Evolutionary conservation across 2,329 filamentous ascomycete genomes (phyloP).

Genomic region (Pseudopyrenochaeta lycopersici): DNA sequence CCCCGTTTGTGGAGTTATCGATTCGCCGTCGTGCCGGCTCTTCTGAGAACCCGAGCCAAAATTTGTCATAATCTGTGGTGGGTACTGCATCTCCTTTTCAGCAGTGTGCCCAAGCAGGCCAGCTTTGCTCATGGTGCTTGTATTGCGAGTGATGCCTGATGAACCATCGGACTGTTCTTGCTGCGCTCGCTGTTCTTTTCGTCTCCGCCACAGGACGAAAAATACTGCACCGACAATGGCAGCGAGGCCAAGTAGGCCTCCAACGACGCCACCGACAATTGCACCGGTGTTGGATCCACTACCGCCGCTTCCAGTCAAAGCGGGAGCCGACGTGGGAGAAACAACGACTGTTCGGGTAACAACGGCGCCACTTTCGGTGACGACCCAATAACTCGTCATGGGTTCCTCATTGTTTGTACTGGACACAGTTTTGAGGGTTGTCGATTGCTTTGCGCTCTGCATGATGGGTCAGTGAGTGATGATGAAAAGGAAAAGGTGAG

Average conservation of each 20-base stretch:
- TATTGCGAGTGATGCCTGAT: conserved; percentile 50
- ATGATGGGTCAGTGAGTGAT: conserved; percentile 13
- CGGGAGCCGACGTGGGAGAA: conserved; percentile 33
- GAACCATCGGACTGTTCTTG: conserved; percentile 21
- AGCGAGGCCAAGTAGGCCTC: conserved; percentile 47
- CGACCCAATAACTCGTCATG: conserved; percentile 42
- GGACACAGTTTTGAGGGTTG: conserved; percentile 24
- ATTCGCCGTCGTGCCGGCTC: conserved; percentile 41
- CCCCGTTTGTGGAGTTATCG: conserved; percentile 45
- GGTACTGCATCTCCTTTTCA: conserved; percentile 34
- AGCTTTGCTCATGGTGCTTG: conserved; percentile 59
- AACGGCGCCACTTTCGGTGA: conserved; percentile 55
- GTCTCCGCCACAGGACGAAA: conserved; percentile 52
- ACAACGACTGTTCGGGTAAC: conserved; percentile 57
- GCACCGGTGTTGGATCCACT: conserved; percentile 47
- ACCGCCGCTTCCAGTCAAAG: conserved; percentile 16
- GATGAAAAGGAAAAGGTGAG: conserved; percentile 26
- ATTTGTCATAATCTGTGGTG: conserved; percentile 37
- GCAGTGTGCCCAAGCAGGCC: conserved; percentile 50
- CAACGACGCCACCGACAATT: conserved; percentile 59
- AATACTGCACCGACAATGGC: conserved; percentile 49
- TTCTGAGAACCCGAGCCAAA: conserved; percentile 37
- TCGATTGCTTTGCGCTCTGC: conserved; percentile 22
- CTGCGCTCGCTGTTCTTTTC: conserved; percentile 28
- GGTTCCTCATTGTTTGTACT: conserved; percentile 10